Conservation (phyloP, 331 rosid genomes). For the Spiraea crenata region DNA sequence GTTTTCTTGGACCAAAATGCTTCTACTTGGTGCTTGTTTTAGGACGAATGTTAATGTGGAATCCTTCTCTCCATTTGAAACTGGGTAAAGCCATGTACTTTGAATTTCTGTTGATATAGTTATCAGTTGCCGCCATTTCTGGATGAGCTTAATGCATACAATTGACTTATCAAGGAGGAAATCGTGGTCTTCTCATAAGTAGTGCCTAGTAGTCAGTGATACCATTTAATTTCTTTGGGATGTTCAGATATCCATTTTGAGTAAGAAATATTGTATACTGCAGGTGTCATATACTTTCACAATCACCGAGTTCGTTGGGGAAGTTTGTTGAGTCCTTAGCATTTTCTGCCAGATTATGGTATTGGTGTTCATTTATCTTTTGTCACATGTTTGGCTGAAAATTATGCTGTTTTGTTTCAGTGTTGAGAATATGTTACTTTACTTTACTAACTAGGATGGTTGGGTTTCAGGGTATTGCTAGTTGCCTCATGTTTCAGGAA, state of each 20-base stretch:
- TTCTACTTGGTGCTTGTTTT: constrained; percentile 83
- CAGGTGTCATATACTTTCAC: constrained; percentile 76
- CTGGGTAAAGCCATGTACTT: constrained; percentile 45
- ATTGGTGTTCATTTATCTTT: constrained; percentile 18
- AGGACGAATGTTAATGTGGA: constrained; percentile 71
- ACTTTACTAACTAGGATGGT: constrained; percentile 16
- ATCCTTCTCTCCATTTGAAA: constrained; percentile 73
- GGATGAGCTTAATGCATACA: neutral
- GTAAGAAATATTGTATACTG: constrained; percentile 30
- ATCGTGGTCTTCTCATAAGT: neutral
- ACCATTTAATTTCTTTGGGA: constrained; percentile 13
- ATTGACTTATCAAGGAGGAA: neutral
- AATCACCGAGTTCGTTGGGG: constrained; percentile 55
- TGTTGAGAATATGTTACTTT: constrained; percentile 23
- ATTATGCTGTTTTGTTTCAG: constrained; percentile 9
- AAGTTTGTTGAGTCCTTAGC: constrained; percentile 70
- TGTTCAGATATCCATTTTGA: neutral
- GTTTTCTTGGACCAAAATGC: constrained; percentile 72
- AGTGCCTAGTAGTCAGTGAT: neutral
- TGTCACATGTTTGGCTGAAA: constrained; percentile 12
- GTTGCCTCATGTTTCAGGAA: constrained; percentile 64
- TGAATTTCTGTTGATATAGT: constrained; percentile 13
- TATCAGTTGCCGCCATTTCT: constrained; percentile 5
- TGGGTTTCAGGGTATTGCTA: constrained; percentile 74
- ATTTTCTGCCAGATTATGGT: constrained; percentile 88